Conservation (phyloP, 1,284 basidiomycete genomes). For the Papiliotrema nemorosa region DNA sequence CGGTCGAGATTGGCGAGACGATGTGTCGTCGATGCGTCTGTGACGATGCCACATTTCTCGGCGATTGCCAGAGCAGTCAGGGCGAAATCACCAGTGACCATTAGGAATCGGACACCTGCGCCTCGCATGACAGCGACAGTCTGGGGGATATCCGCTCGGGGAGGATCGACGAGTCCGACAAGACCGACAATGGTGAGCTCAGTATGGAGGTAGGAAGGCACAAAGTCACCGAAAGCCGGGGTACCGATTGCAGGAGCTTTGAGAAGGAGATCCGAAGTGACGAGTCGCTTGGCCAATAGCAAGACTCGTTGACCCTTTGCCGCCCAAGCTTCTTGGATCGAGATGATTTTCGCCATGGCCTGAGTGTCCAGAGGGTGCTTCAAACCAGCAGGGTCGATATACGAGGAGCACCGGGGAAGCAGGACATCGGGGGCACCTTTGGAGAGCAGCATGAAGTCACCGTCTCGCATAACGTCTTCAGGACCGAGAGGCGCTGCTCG, state of each 20-base stretch:
- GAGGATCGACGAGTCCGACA: constrained; percentile 63
- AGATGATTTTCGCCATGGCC: constrained; percentile 36
- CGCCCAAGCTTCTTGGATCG: constrained; percentile 57
- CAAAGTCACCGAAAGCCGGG: constrained; percentile 46
- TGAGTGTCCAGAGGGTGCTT: constrained; percentile 45
- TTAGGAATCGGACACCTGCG: constrained; percentile 63
- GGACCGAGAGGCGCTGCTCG: constrained; percentile 17
- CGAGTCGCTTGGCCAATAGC: constrained; percentile 48
- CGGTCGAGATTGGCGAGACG: constrained; percentile 48
- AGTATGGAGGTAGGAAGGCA: constrained; percentile 38
- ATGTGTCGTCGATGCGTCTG: constrained; percentile 52
- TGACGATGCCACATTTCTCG: constrained; percentile 59
- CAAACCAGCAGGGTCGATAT: constrained; percentile 48
- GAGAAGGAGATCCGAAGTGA: constrained; percentile 24
- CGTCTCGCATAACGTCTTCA: constrained; percentile 16
- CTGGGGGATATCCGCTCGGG: constrained; percentile 59
- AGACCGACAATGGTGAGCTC: constrained; percentile 62
- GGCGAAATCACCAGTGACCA: constrained; percentile 65
- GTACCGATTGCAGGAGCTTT: constrained; percentile 32
- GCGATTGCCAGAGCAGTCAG: constrained; percentile 58
- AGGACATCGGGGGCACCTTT: constrained; percentile 63
- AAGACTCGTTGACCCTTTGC: constrained; percentile 62
- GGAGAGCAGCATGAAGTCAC: constrained; percentile 50
- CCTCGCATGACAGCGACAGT: constrained; percentile 55
- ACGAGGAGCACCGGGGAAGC: constrained; percentile 52